Evolutionary conservation across 306 rosid species (phyloP).

Genomic region (Pyrus pyrifolia): DNA sequence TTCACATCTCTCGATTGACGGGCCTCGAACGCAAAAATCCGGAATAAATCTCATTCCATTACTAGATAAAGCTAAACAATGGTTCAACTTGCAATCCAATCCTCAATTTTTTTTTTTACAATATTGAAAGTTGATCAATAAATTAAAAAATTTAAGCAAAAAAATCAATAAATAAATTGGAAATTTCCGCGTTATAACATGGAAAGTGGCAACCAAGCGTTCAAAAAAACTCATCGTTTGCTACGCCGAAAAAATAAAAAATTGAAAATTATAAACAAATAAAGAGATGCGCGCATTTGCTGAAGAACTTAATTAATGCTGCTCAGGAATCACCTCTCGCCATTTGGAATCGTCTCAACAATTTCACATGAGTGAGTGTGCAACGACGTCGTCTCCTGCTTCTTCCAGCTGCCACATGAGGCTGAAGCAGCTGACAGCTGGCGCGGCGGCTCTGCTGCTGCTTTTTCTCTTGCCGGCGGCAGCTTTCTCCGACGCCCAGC

Average conservation of each 20-base stretch:
- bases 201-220: background rate
- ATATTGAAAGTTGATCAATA: background rate
- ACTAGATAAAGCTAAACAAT: too few relatives aligned
- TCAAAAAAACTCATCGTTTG: background rate
- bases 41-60: too few relatives aligned
- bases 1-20: rapidly evolving
- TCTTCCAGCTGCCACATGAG: background rate
- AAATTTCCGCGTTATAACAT: background rate
- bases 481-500: background rate
- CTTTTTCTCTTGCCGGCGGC: background rate
- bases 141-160: too few relatives aligned
- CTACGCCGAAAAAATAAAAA: background rate
- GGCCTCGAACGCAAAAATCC: rapidly evolving
- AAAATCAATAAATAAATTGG: background rate
- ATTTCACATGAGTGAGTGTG: background rate
- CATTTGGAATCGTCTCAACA: background rate
- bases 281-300: background rate
- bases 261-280: background rate
- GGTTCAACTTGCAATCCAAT: too few relatives aligned
- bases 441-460: background rate
- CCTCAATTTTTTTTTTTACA: too few relatives aligned
- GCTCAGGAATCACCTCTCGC: background rate
- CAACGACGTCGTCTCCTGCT: background rate
- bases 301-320: background rate
- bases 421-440: background rate